phyloP scores from a whole-genome alignment of 768 basidiomycete species.

The Pleurotus pulmonarius region DNA sequence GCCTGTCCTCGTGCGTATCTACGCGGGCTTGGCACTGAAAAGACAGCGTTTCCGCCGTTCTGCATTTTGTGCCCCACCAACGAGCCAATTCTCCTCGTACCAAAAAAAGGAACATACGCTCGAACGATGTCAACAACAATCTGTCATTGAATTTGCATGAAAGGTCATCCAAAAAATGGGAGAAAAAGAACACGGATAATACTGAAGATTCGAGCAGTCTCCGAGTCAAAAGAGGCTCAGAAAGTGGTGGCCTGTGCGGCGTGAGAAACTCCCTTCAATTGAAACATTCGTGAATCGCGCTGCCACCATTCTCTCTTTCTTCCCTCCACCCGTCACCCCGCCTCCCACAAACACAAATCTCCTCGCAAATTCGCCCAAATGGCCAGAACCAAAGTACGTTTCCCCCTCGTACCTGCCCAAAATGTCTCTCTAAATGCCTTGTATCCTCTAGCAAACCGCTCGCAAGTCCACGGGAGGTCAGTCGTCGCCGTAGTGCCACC shows the following conservation, averaged over 20 bases:
- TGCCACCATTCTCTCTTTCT: constrained; percentile 31
- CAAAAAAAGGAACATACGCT: neutral
- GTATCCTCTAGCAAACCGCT: constrained; percentile 81
- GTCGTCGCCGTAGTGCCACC: constrained; percentile 25
- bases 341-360: constrained; percentile 19
- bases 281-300: constrained; percentile 31
- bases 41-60: neutral
- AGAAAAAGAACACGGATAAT: constrained; percentile 19
- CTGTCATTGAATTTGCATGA: constrained; percentile 14
- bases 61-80: neutral
- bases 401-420: constrained; percentile 8
- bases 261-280: constrained; percentile 41
- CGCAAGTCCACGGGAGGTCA: constrained; percentile 98
- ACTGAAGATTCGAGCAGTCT: constrained; percentile 38
- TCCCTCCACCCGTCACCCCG: constrained; percentile 27
- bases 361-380: constrained; percentile 35
- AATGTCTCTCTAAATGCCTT: constrained; percentile 24
- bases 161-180: constrained; percentile 12
- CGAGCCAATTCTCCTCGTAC: neutral
- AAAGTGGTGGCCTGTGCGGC: constrained; percentile 27
- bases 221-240: constrained; percentile 45
- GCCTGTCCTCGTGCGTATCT: neutral
- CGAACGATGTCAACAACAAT: constrained; percentile 3
- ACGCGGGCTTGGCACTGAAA: neutral
- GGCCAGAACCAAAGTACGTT: constrained; percentile 84